Evolutionary conservation across 345 rosid genomes (phyloP).

Genomic region (Sisymbrium irio): DNA sequence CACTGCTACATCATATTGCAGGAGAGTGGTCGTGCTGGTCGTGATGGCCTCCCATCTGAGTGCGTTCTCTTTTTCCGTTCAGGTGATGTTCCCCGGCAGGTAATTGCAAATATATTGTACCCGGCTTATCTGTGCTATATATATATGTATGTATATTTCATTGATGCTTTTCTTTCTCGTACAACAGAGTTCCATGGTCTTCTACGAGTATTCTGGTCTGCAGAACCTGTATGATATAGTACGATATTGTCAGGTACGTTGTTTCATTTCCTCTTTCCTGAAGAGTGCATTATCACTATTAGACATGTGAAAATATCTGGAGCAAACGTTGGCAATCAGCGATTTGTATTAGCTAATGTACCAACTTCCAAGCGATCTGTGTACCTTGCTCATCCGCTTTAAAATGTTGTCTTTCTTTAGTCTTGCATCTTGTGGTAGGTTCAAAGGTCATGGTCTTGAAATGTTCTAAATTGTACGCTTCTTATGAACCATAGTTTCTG

Average conservation of each 20-base stretch:
- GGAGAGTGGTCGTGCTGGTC: constrained; percentile 99
- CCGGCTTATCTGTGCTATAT: not conserved
- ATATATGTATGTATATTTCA: not conserved
- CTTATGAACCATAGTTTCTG: not conserved
- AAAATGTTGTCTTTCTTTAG: constrained; percentile 1
- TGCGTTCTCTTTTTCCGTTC: constrained; percentile 82
- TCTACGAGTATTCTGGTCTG: constrained; percentile 92
- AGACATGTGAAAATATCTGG: not conserved
- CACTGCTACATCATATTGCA: constrained; percentile 33
- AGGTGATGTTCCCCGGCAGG: constrained; percentile 95
- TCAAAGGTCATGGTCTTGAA: not conserved
- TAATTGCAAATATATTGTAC: constrained; percentile 27
- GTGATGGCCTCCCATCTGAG: constrained; percentile 96
- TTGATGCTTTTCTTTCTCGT: constrained; percentile 24
- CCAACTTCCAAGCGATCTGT: not conserved
- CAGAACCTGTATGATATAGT: constrained; percentile 90
- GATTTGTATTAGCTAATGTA: not conserved
- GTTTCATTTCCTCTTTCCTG: not conserved
- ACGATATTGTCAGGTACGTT: constrained; percentile 80
- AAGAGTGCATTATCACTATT: not conserved
- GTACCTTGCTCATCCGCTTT: not conserved
- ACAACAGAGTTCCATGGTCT: constrained; percentile 94
- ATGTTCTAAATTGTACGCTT: not conserved
- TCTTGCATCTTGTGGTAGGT: not conserved
- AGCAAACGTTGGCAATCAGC: constrained; percentile 7